Evolutionary conservation across 495 filamentous ascomycete species (phyloP).

Genomic region (Penicillium ochrochloron): DNA sequence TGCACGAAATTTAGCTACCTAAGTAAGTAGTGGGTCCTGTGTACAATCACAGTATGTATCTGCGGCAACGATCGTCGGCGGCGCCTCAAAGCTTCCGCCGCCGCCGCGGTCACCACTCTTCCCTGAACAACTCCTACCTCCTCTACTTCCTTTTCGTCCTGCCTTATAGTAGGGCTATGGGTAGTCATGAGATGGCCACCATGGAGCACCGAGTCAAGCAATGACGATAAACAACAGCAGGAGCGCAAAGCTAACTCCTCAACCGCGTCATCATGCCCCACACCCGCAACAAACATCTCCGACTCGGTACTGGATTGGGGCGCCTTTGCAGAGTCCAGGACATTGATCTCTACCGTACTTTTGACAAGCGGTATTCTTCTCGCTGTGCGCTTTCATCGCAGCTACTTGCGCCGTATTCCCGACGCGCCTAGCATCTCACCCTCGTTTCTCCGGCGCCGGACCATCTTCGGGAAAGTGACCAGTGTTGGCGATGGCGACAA

Average conservation of each 20-base stretch:
- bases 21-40: background rate
- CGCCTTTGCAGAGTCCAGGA: slow-evolving; percentile 68
- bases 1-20: background rate
- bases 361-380: slow-evolving; percentile 69
- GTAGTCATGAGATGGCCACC: slow-evolving; percentile 59
- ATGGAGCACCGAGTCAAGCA: slow-evolving; percentile 49
- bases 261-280: slow-evolving; percentile 20
- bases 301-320: slow-evolving; percentile 57
- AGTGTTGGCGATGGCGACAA: slow-evolving; percentile 96
- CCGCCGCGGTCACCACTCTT: slow-evolving; percentile 21
- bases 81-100: slow-evolving; percentile 9
- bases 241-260: slow-evolving; percentile 14
- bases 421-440: slow-evolving; percentile 72
- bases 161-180: slow-evolving; percentile 34
- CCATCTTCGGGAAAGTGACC: slow-evolving; percentile 82
- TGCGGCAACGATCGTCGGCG: slow-evolving; percentile 26
- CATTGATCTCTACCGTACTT: slow-evolving; percentile 68
- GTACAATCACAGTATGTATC: slow-evolving; percentile 12
- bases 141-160: slow-evolving; percentile 2
- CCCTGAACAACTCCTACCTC: slow-evolving; percentile 14
- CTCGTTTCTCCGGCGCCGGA: slow-evolving; percentile 67
- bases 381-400: slow-evolving; percentile 55
- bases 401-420: slow-evolving; percentile 82
- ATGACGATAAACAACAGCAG: slow-evolving; percentile 32
- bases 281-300: slow-evolving; percentile 23